Evolutionary conservation across 139 green algal species (phyloP), one percentile per base, ranked within the genome.

Genomic region (Asterochloris sp.): DNA sequence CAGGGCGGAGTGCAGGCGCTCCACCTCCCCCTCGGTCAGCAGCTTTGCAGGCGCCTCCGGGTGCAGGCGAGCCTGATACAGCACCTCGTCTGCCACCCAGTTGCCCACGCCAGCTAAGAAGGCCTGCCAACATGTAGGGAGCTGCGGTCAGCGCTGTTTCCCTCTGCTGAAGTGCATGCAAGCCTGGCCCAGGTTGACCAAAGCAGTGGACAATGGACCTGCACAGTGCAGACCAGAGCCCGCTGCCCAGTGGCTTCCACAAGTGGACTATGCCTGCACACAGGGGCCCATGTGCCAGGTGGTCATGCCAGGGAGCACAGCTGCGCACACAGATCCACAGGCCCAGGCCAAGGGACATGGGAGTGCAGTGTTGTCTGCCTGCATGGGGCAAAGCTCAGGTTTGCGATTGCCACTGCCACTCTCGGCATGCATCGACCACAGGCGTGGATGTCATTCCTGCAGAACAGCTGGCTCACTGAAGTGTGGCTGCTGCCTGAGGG

Each of bases 21-120:
- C 16, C 38, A 84, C 80, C 82, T 92, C 78, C 11, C 84, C 66
- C 21, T 77, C 77, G 2, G 62, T 81, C 64, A 96, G 82, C 38
- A 74, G 73, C 12, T 87, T 80, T 62, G 90, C 88, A 11, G 79
- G 86, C 79, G 92, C 80, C 86, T 96, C 92, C 0, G 95, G 95
- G 82, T 98, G 93, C 11, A 98, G 80, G 23, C 87, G 81, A 19
- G 82, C 82, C 60, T 85, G 82, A 54, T 82, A 85, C 16, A 85
- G 68, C 79, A 97, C 89, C 86, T 98, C 95, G 82, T 98, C 95
- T 1, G 92, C 95, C 54, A 98, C 90, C 95, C 95, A 98, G 83
- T 98, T 98, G 68, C 95, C 95, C 8, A 98, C 86, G 26, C 95
- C 95, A 17, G 91, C 90, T 27, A 74, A 83, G 74, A 97, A 93